Base-by-base conservation (phyloP, 768 basidiomycete genomes). In the Lanmaoa pseudosensibilis region DNA sequence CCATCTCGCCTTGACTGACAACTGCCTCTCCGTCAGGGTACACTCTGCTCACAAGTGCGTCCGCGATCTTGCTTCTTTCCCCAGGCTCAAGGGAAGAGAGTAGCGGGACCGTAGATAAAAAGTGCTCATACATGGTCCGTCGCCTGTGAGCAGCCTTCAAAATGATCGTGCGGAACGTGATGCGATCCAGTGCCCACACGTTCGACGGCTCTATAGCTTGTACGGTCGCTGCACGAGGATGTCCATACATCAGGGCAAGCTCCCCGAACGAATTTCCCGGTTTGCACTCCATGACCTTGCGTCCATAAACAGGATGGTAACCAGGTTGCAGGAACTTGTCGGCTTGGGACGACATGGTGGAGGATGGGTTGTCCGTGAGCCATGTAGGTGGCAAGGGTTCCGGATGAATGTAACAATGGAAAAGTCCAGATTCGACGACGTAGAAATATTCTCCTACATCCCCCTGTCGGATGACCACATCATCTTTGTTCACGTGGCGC, bases 371-470 rank as follows among this genome's bases (percentile, higher is more conserved):
- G 25, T 79, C 79, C 10, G 77, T 75, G 37, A 80, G 70, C 81
- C 84, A 86, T 33, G 80, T 74, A 0, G 83, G 81, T 2, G 87
- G 84, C 18, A 86, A 73, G 7, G 84, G 83, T 46, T 87, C 88
- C 4, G 83, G 80, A 52, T 81, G 84, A 61, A 88, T 86, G 72
- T 86, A 98, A 70, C 93, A 90, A 63, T 94, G 81, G 58, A 98
- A 78, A 55, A 85, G 75, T 2, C 97, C 97, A 43, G 82, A 80
- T 74, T 98, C 97, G 60, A 98, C 94, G 51, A 98, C 92, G 73
- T 99, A 99, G 73, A 98, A 98, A 74, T 87, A 94, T 65, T 98
- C 95, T 52, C 97, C 97, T 19, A 92, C 90, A 63, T 97, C 95
- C 46, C 97, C 97, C 73, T 99, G 97, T 48, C 90, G 84, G 63